phyloP scores from a whole-genome alignment of 805 yeast genomes.

The Hanseniaspora pseudoguilliermondii region DNA sequence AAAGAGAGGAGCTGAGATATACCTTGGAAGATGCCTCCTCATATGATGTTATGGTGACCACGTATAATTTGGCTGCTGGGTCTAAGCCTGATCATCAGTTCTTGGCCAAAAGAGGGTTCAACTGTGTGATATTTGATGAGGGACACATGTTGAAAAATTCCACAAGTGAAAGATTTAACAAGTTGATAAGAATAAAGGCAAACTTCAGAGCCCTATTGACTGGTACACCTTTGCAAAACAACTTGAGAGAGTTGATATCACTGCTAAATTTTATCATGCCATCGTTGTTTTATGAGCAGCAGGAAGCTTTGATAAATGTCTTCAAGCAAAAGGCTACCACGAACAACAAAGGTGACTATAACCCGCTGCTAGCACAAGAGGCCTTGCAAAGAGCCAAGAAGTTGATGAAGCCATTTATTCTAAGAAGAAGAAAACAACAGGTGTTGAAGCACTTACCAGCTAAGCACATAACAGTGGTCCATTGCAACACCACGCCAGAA shows the following conservation, averaged over 20 bases:
- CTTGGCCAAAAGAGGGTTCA: constrained; percentile 59
- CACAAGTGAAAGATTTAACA: constrained; percentile 69
- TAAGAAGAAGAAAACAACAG: constrained; percentile 83
- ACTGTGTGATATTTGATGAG: constrained; percentile 88
- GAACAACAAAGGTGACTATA: constrained; percentile 40
- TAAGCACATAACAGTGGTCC: constrained; percentile 50
- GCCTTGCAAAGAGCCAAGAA: constrained; percentile 88
- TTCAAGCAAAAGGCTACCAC: constrained; percentile 82
- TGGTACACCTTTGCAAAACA: constrained; percentile 95
- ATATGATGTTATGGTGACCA: constrained; percentile 85
- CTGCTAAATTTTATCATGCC: constrained; percentile 87
- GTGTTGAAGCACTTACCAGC: constrained; percentile 81
- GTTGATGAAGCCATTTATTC: constrained; percentile 96
- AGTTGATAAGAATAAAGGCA: constrained; percentile 73
- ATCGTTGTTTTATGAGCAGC: constrained; percentile 59
- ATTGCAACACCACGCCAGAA: constrained; percentile 46
- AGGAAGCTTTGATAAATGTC: constrained; percentile 66
- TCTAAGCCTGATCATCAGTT: constrained; percentile 70
- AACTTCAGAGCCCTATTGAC: constrained; percentile 78
- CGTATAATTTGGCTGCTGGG: constrained; percentile 85
- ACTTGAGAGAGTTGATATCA: constrained; percentile 79
- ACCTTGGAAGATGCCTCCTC: constrained; percentile 42
- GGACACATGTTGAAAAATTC: constrained; percentile 95
- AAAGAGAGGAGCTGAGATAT: constrained; percentile 72
- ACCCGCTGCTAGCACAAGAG: constrained; percentile 77